Evolutionary conservation across 2,329 filamentous ascomycete genomes (phyloP), one percentile per base, ranked within the genome.

Genomic region (Phaeoacremonium minimum): DNA sequence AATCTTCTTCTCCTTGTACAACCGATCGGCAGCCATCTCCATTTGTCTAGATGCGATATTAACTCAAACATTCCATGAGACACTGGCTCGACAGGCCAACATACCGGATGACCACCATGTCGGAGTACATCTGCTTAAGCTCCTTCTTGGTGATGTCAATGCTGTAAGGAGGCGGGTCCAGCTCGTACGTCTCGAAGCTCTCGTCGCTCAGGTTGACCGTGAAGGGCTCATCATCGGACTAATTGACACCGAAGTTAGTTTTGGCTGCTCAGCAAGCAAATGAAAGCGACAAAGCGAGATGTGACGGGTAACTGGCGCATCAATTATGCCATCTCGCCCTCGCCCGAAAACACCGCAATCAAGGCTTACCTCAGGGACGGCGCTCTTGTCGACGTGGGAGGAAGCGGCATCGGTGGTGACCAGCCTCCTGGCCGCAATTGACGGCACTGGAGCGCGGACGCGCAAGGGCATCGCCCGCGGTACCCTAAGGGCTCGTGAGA

Each of bases 1-100:
- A 56, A 98, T 97, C 80, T 98, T 97, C 85, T 98, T 98, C 77
- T 97, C 93, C 77, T 98, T 98, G 87, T 98, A 98, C 58, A 98
- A 76, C 63, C 91, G 82, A 64, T 98, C 93, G 71, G 93, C 89
- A 50, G 91, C 90, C 91, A 98, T 95, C 72, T 98, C 93, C 93
- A 98, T 95, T 66, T 95, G 93, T 71, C 90, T 95, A 54, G 29
- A 29, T 26, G n/a, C n/a, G n/a, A n/a, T n/a, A n/a, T n/a, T n/a
- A n/a, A n/a, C n/a, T n/a, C n/a, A n/a, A n/a, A n/a, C n/a, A n/a
- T n/a, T n/a, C 13, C 6, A n/a, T 15, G 9, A n/a, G 15, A 18
- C 13, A 18, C 18, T 16, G 7, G 7, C 12, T 12, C 20, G 14
- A 14, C 15, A 7, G 6, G 13, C 13, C 9, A 39, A 47, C 83